These are phyloP conservation scores for Lolium multiflorum DNA, from an alignment of 176 grass and related monocot species.

Conservation along the genomic window DNA sequence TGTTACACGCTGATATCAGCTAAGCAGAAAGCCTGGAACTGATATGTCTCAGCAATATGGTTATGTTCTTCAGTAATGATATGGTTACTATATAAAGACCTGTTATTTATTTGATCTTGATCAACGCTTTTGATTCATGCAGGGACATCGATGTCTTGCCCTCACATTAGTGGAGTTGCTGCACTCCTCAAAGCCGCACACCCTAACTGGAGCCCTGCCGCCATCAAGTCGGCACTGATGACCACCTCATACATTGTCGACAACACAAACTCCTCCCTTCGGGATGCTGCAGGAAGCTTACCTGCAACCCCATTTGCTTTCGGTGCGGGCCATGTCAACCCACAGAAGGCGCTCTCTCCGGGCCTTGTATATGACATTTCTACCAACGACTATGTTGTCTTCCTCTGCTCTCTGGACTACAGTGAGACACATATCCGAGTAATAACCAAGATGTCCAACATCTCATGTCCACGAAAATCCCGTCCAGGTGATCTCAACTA, in stretches of 20 bases:
- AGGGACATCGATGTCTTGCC: constrained; percentile 99
- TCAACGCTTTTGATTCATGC: constrained; percentile 32
- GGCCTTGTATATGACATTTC: constrained; percentile 87
- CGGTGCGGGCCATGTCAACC: constrained; percentile 87
- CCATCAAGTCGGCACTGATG: constrained; percentile 96
- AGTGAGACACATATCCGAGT: constrained; percentile 67
- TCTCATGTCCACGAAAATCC: constrained; percentile 65
- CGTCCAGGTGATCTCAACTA: constrained; percentile 90
- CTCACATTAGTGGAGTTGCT: constrained; percentile 94
- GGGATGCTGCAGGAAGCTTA: constrained; percentile 71
- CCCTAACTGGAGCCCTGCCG: constrained; percentile 87
- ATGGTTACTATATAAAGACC: not conserved
- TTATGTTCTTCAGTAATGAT: not conserved
- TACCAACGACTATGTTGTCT: constrained; percentile 69
- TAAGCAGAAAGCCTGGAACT: constrained; percentile 6
- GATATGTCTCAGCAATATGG: not conserved
- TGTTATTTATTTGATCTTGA: not conserved
- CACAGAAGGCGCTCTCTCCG: constrained; percentile 82
- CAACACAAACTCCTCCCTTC: constrained; percentile 77
- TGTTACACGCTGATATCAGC: not conserved
- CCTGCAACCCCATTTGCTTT: constrained; percentile 73
- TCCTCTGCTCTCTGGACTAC: constrained; percentile 92
- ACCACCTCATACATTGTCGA: constrained; percentile 79
- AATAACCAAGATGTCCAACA: constrained; percentile 72
- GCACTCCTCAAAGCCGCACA: constrained; percentile 82